A percentile compares a stretch with the other conserved stretches of the same genome.
Evolutionary conservation across 2,329 filamentous ascomycete genomes (phyloP).

Genomic region (Trichoderma simmonsii): DNA sequence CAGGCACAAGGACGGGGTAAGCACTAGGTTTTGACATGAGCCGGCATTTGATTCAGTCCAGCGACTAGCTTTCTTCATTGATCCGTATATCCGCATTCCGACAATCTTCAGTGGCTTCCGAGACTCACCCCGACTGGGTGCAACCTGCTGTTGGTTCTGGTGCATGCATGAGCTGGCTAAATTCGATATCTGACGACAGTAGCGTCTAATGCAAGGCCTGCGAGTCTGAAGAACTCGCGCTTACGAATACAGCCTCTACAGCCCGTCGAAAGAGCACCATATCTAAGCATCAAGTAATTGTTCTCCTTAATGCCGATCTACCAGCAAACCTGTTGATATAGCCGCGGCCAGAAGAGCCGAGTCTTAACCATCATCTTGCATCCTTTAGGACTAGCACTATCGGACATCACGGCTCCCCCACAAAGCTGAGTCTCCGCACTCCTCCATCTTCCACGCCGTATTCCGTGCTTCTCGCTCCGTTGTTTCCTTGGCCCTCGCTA

Average conservation of each 20-base stretch:
- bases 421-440: slow-evolving; percentile 9
- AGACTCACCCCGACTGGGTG: not conserved
- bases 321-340: not conserved
- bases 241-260: not conserved
- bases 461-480: slow-evolving; percentile 2
- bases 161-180: not conserved
- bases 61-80: not conserved
- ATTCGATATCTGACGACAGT: not conserved
- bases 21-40: not conserved
- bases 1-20: not conserved
- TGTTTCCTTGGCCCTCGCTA: not conserved
- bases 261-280: not conserved
- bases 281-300: too few species aligned
- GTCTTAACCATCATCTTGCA: not conserved
- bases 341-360: slow-evolving; percentile 7
- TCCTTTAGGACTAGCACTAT: slow-evolving; percentile 6
- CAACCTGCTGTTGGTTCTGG: not conserved
- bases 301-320: not conserved
- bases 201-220: not conserved
- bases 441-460: not conserved
- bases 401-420: slow-evolving; percentile 3
- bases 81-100: not conserved
- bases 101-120: not conserved
- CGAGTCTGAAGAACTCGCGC: too few species aligned
- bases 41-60: not conserved